Conservation (phyloP, 257 asterid species). For the Solanum etuberosum region DNA sequence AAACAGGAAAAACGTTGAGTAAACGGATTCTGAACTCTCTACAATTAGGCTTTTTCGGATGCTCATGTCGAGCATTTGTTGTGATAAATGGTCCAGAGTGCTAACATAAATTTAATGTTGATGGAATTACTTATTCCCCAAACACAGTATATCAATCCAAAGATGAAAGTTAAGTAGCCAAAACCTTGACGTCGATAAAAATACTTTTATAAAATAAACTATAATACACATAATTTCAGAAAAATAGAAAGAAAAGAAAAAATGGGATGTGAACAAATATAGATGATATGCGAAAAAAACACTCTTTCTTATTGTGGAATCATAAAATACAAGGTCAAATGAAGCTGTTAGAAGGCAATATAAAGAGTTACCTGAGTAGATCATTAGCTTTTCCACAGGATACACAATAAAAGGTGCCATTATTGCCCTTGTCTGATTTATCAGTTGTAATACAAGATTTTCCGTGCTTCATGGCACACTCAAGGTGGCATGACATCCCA, state of each 20-base stretch:
- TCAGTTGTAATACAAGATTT: conserved; percentile 54
- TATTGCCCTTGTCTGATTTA: conserved; percentile 45
- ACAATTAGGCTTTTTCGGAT: not conserved
- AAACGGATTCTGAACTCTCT: not conserved
- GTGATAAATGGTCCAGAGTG: not conserved
- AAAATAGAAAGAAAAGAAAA: not conserved
- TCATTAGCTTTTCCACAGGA: conserved; percentile 87
- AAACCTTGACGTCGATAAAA: not conserved
- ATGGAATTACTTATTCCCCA: not conserved
- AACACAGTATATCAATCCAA: not conserved
- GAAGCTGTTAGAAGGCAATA: not conserved
- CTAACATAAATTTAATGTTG: not conserved
- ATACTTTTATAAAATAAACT: not conserved
- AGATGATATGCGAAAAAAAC: not conserved
- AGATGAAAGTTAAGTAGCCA: not conserved
- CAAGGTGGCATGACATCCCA: conserved; percentile 96
- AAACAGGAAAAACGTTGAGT: not conserved
- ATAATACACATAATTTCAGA: not conserved
- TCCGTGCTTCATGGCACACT: conserved; percentile 67
- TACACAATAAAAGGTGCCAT: conserved; percentile 77
- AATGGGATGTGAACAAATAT: not conserved
- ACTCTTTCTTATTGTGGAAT: not conserved
- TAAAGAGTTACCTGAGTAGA: conserved; percentile 49
- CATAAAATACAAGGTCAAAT: not conserved
- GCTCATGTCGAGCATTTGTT: not conserved